phyloP scores from a whole-genome alignment of 805 yeast species.

The Metschnikowia chrysomelidarum region DNA sequence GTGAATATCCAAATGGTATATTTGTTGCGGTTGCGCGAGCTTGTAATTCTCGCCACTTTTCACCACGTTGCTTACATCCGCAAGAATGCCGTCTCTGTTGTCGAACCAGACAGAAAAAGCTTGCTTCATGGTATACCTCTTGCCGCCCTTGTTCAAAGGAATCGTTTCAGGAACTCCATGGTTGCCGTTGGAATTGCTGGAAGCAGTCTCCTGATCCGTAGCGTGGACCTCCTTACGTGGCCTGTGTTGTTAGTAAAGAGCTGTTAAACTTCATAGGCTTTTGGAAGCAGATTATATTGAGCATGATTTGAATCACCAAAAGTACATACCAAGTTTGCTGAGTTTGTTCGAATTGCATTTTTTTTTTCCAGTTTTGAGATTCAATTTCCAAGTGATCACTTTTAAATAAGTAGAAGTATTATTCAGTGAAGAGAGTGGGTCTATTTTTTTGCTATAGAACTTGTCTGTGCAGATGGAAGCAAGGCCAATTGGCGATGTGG shows the following conservation, averaged over 20 bases:
- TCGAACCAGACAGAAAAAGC: constrained; percentile 52
- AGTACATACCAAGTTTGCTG: constrained; percentile 18
- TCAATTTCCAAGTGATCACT: not conserved
- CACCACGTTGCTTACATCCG: constrained; percentile 8
- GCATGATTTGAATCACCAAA: not conserved
- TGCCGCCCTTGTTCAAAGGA: constrained; percentile 41
- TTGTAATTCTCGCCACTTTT: constrained; percentile 30
- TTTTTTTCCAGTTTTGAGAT: not conserved
- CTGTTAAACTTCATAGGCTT: not conserved
- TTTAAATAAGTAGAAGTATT: not conserved
- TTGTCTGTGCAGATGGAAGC: constrained; percentile 2
- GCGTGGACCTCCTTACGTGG: constrained; percentile 17
- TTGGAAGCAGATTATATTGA: constrained; percentile 7
- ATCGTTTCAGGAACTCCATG: constrained; percentile 18
- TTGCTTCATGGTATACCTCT: constrained; percentile 49
- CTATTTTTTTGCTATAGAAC: not conserved
- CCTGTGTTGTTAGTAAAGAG: constrained; percentile 13
- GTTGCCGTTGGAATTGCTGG: no score
- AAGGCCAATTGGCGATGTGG: constrained; percentile 8
- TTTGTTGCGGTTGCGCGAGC: constrained; percentile 29
- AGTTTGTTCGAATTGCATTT: constrained; percentile 14
- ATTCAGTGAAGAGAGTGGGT: not conserved
- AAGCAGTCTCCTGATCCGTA: constrained; percentile 4
- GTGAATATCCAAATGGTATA: constrained; percentile 38
- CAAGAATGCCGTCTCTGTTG: constrained; percentile 26